Evolutionary conservation across 768 basidiomycete species (phyloP), one percentile per base, ranked within the genome.

Genomic region (Exsudoporus frostii): DNA sequence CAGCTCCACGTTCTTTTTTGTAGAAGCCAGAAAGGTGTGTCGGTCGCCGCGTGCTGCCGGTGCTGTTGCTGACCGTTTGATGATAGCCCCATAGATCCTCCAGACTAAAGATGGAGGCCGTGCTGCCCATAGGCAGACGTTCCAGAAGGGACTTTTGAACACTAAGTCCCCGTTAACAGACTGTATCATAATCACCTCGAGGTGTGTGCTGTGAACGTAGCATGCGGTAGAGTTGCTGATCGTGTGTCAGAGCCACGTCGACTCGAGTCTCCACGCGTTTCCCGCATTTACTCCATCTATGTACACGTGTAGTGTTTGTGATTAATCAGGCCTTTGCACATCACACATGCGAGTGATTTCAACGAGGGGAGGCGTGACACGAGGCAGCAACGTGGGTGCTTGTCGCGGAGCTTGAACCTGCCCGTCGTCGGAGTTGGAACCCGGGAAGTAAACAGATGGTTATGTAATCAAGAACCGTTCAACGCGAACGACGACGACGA

Each of bases 1-100:
- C 4, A 47, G 45, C 42, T 65, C 64, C 53, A 67, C 64, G 34
- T 65, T 65, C 64, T 65, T 65, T 67, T 65, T 55, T 19, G 65
- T 65, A 57, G 64, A 65, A 53, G 64, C 56, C 49, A 62, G 53
- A 62, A 54, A 51, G 65, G 64, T 65, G 41, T 27, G 65, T 53
- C 38, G 36, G 47, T 52, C 55, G 48, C 19, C 13, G 46, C 50
- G 20, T 1, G 34, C 33, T 20, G 2, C 33, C 6, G 29, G 25
- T 29, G 1, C 36, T 17, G 20, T 46, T 9, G 42, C 56, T 65
- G 41, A 65, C 48, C 2, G 49, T 5, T 27, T 5, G 50, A 15
- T 29, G n/a, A 24, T 7, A 67, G 65, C 65, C 65, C 11, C 49
- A 56, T 46, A 59, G 54, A 50, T 44, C 56, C 49, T 59, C 62